Base-by-base conservation (phyloP, 352 stramenopile species). In the Thalassiosira gravida region DNA sequence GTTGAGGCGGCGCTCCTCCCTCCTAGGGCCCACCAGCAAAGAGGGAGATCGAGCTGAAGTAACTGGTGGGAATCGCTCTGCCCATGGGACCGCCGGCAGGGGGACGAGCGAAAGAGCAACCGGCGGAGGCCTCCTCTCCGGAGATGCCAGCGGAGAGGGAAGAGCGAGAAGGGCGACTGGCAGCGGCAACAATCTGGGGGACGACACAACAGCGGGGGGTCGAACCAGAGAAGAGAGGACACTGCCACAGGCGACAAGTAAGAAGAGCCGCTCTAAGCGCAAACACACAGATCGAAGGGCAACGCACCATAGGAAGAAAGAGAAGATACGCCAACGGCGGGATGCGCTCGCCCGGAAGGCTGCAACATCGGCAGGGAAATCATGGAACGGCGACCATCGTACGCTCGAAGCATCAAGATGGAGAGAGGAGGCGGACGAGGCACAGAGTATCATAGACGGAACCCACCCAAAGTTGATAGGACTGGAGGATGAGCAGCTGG, bases 1-100 rank as follows among this genome's bases (percentile, higher is more conserved):
- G 42, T 20, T 20, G 42, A 49, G 42, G 42, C 42, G 16, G 42
- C 16, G 42, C 42, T 49, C 42, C 42, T 49, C 42, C 16, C 42
- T 49, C 42, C 42, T 49, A 20, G 42, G 42, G 42, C 42, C 42
- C 42, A 49, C 42, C 42, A 49, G 42, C 42, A 49, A 49, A 20
- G 42, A 49, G 42, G 42, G 42, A 49, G 42, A 49, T 49, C 16
- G 42, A 49, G 42, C 42, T 49, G 42, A 49, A 20, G 42, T 49
- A 49, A 20, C 42, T 49, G 42, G 42, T 49, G 42, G 42, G 42
- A 49, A 49, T 49, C 42, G 42, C 42, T 49, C 42, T 20, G 16
- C 42, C 42, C 42, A 49, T 49, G 42, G 42, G 42, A 20, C 16
- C 42, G 42, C 42, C 42, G 16, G 42, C 42, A 49, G 16, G 42